Base-by-base conservation (phyloP, 2,329 filamentous ascomycete genomes). In the Apiospora sp. region DNA sequence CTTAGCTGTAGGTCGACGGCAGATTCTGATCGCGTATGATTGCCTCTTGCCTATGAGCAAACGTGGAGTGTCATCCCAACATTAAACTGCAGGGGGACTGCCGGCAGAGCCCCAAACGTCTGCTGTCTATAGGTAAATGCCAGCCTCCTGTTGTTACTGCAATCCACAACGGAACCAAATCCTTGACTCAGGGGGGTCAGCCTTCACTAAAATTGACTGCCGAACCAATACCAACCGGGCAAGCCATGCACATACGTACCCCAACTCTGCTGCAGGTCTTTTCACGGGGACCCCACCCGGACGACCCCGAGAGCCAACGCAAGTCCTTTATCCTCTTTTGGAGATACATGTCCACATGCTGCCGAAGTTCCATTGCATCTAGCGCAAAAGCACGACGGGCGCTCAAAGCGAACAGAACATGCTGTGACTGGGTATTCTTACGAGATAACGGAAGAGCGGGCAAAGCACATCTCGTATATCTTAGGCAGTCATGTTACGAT, bases 381-480 rank as follows among this genome's bases (percentile, higher is more conserved):
- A 22, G 6, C 22, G 5, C 44, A 16, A 22, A 22, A 22, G 16
- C 16, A 22, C 5, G 0, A 22, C 8, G 44, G 44, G 19, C 7
- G 16, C 16, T 8, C 44, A 46, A 46, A 0, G 16, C 0, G 16
- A 19, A 1, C 2, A 46, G 14, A 3, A 1, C 43, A 14, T 16
- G 43, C 4, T 46, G 14, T 46, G 13, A 16, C 13, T 16, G 13
- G 44, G 0, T 41, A 4, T 0, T 4, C 5, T 46, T 19, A 4
- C 1, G 6, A 3, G 14, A 4, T 6, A 8, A 8, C 19, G 6
- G 16, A n/a, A n/a, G n/a, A n/a, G n/a, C n/a, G n/a, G n/a, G n/a
- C n/a, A n/a, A n/a, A n/a, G n/a, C n/a, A n/a, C 1, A 12, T 49
- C 12, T 49, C 46, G 46, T 10, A 41, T 41, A 1, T 0, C 37